Percentiles rank a stretch among this genome's conserved stretches.
phyloP scores from a whole-genome alignment of 2,329 filamentous ascomycete species.

The Trichoderma citrinoviride region DNA sequence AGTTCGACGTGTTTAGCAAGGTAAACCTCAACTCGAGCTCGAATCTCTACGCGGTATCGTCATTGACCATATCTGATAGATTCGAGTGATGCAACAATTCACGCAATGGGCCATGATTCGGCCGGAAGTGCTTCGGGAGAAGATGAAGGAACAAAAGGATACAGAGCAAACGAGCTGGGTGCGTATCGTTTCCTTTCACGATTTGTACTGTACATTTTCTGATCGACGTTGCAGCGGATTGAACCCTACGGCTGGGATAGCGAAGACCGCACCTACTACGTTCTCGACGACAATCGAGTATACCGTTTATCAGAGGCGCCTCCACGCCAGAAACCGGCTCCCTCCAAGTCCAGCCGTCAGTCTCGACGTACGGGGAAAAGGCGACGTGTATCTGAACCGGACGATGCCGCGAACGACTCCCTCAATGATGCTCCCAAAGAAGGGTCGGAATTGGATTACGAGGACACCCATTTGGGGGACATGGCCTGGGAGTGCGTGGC shows the following conservation, averaged over 20 bases:
- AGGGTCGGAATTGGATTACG: conserved; percentile 33
- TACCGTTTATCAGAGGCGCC: conserved; percentile 82
- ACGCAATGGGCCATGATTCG: conserved; percentile 87
- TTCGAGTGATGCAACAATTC: conserved; percentile 80
- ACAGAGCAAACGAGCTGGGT: conserved; percentile 82
- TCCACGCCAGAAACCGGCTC: conserved; percentile 50
- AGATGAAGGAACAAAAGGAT: conserved; percentile 79
- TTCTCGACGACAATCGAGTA: conserved; percentile 89
- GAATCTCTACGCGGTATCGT: not conserved
- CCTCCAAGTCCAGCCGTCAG: conserved; percentile 50
- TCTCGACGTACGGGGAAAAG: conserved; percentile 69
- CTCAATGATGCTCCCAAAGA: conserved; percentile 34
- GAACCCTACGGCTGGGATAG: conserved; percentile 86
- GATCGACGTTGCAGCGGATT: conserved; percentile 54
- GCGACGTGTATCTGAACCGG: conserved; percentile 52
- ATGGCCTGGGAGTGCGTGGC: conserved; percentile 91
- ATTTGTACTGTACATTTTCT: conserved; percentile 20
- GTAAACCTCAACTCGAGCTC: conserved; percentile 40
- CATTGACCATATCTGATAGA: conserved; percentile 40
- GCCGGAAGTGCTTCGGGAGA: conserved; percentile 80
- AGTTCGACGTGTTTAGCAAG: conserved; percentile 81
- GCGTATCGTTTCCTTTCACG: conserved; percentile 33
- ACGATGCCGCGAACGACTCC: conserved; percentile 36
- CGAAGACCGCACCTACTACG: conserved; percentile 81
- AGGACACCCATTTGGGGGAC: conserved; percentile 66